Percentiles rank a stretch among this genome's conserved stretches.
Evolutionary conservation across 192 early-diverging fungal species (phyloP).

Genomic region (Gaertneriomyces semiglobifer): DNA sequence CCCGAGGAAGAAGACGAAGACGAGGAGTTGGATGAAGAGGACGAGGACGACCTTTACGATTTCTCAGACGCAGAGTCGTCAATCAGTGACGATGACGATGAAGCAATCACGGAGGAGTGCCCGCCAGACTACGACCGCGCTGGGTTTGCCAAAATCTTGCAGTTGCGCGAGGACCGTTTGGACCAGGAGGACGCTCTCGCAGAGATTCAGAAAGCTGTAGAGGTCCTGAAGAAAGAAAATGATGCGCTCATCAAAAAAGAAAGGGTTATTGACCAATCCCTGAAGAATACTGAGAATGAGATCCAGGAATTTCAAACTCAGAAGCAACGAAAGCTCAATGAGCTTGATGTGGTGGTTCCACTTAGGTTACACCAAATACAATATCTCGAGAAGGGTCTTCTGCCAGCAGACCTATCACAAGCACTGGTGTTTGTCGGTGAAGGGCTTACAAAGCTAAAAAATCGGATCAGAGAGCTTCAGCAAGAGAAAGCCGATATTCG

Average conservation of each 20-base stretch:
- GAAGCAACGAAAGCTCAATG: slow-evolving; percentile 63
- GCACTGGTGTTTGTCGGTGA: slow-evolving; percentile 54
- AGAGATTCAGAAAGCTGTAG: slow-evolving; percentile 63
- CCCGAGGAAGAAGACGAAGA: slow-evolving; percentile 39
- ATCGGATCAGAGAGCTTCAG: slow-evolving; percentile 57
- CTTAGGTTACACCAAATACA: slow-evolving; percentile 55
- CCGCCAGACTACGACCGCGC: slow-evolving; percentile 51
- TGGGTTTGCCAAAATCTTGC: slow-evolving; percentile 37
- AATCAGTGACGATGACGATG: slow-evolving; percentile 36
- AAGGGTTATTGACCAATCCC: slow-evolving; percentile 49
- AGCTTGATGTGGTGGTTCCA: slow-evolving; percentile 58
- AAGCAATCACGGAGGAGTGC: slow-evolving; percentile 48
- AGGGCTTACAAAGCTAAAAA: slow-evolving; percentile 46
- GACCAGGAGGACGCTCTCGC: slow-evolving; percentile 55
- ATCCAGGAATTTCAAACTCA: slow-evolving; percentile 69
- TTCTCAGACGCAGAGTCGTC: slow-evolving; percentile 33
- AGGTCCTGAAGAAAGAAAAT: slow-evolving; percentile 63
- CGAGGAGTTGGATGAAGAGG: slow-evolving; percentile 43
- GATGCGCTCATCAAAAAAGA: slow-evolving; percentile 61
- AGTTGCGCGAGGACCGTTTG: slow-evolving; percentile 48
- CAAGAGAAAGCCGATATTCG: slow-evolving; percentile 62
- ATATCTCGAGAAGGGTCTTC: slow-evolving; percentile 43
- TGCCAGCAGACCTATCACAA: slow-evolving; percentile 46
- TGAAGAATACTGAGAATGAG: slow-evolving; percentile 51
- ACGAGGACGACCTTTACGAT: slow-evolving; percentile 50